Evolutionary conservation across 2,329 filamentous ascomycete genomes (phyloP).

Genomic region (Ophiostoma sp.): DNA sequence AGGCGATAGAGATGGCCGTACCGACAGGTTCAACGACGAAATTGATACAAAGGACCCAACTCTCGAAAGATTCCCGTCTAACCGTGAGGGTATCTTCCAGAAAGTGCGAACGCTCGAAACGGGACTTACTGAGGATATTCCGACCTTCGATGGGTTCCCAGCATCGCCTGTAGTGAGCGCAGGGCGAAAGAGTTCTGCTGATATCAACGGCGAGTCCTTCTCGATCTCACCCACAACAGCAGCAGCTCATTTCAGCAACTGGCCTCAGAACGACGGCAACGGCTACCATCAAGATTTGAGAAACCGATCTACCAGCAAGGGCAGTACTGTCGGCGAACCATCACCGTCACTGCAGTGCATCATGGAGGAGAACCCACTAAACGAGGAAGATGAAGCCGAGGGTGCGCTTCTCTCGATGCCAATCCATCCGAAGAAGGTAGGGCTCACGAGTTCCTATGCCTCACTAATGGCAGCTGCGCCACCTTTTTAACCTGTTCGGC

Average conservation of each 20-base stretch:
- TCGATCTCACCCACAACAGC: slow-evolving; percentile 30
- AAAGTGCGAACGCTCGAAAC: slow-evolving; percentile 44
- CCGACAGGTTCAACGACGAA: slow-evolving; percentile 24
- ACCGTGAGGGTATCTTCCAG: slow-evolving; percentile 41
- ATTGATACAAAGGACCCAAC: slow-evolving; percentile 44
- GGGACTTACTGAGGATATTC: slow-evolving; percentile 38
- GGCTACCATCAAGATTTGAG: not conserved
- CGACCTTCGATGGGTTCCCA: slow-evolving; percentile 35
- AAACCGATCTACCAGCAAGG: slow-evolving; percentile 8
- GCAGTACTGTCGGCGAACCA: slow-evolving; percentile 32
- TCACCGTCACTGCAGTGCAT: slow-evolving; percentile 44
- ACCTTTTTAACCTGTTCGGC: not conserved
- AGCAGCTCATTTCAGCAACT: slow-evolving; percentile 23
- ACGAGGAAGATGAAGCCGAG: slow-evolving; percentile 16
- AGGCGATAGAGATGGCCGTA: slow-evolving; percentile 19
- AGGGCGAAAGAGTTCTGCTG: slow-evolving; percentile 34
- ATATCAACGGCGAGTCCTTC: slow-evolving; percentile 36
- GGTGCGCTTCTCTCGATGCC: not conserved
- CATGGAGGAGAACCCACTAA: slow-evolving; percentile 36
- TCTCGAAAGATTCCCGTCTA: slow-evolving; percentile 45
- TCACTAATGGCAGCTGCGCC: not conserved
- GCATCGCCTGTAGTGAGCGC: slow-evolving; percentile 36
- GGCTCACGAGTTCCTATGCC: not conserved
- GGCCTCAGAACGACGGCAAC: not conserved
- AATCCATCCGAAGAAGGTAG: not conserved